Evolutionary conservation across 139 green algal genomes (phyloP).

Genomic region (Haematococcus lacustris): DNA sequence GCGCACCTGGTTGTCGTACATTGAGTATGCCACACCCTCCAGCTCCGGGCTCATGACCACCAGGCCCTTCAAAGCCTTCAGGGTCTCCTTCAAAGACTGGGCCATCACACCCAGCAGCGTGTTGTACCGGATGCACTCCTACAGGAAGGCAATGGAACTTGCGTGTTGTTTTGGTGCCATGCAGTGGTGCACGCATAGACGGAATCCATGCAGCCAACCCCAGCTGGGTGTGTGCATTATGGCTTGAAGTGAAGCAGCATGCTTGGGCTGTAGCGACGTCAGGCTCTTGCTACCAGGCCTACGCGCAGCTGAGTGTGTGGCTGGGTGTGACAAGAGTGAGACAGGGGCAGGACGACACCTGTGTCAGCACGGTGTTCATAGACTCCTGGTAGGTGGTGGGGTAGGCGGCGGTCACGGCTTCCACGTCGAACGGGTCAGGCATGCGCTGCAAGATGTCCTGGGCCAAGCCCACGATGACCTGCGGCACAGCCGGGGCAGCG

Average conservation of each 20-base stretch:
- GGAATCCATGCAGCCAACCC: too few relatives aligned
- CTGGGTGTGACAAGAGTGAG: too few relatives aligned
- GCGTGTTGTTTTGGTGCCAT: too few relatives aligned
- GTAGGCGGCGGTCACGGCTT: slow-evolving; percentile 49
- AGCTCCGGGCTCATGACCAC: slow-evolving; percentile 74
- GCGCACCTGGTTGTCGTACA: slow-evolving; percentile 72
- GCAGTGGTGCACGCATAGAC: too few relatives aligned
- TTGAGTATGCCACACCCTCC: slow-evolving; percentile 57
- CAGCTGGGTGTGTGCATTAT: too few relatives aligned
- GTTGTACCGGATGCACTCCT: slow-evolving; percentile 66
- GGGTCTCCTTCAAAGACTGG: slow-evolving; percentile 30
- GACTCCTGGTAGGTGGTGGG: slow-evolving; percentile 72
- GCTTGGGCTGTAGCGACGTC: too few relatives aligned
- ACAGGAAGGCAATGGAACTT: slow-evolving; percentile 9
- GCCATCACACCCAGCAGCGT: slow-evolving; percentile 52
- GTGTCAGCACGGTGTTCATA: slow-evolving; percentile 85
- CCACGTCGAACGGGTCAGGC: slow-evolving; percentile 53
- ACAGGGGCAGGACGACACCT: too few relatives aligned
- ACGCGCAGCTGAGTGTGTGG: too few relatives aligned
- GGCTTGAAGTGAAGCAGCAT: too few relatives aligned
- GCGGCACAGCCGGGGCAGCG: neutral
- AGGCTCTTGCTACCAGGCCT: too few relatives aligned
- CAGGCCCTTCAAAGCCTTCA: slow-evolving; percentile 63
- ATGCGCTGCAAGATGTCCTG: slow-evolving; percentile 49
- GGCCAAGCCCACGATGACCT: slow-evolving; percentile 38